These are phyloP conservation scores for Isatis tinctoria DNA, from an alignment of 345 rosid genomes.

Conservation along the genomic window DNA sequence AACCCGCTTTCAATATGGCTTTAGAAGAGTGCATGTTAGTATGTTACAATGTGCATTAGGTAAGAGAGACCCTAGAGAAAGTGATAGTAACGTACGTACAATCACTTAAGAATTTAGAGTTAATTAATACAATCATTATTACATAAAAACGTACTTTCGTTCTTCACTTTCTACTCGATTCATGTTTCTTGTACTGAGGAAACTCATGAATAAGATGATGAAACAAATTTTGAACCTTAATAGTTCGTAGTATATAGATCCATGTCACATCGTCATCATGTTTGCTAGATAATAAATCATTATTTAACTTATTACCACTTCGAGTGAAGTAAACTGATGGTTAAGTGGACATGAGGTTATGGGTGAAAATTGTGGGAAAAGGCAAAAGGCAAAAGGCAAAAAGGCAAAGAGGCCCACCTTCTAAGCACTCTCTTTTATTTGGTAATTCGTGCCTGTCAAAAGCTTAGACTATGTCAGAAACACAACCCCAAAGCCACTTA, in stretches of 20 bases:
- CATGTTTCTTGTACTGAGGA: not conserved
- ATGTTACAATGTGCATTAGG: not conserved
- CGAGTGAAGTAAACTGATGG: slow-evolving; percentile 13
- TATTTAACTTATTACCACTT: not conserved
- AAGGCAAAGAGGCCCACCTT: slow-evolving; percentile 29
- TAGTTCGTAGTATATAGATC: not conserved
- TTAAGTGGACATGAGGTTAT: slow-evolving; percentile 26
- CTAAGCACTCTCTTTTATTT: slow-evolving; percentile 29
- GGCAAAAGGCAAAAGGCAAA: no score
- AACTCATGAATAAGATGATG: not conserved
- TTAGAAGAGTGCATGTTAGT: no score
- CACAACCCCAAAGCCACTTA: slow-evolving; percentile 35
- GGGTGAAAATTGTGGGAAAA: slow-evolving; percentile 33
- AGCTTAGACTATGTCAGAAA: slow-evolving; percentile 32
- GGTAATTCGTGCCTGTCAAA: slow-evolving; percentile 38
- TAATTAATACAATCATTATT: not conserved
- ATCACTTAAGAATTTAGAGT: not conserved
- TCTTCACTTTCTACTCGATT: not conserved
- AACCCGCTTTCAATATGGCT: not conserved
- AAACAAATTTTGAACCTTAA: not conserved
- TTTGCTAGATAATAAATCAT: not conserved
- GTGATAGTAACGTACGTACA: not conserved
- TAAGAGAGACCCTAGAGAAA: not conserved
- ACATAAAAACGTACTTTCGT: not conserved
- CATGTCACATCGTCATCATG: slow-evolving; percentile 8